These are phyloP conservation scores for Dactylella cylindrospora DNA, from an alignment of 2,329 filamentous ascomycete species.

Conservation along the genomic window DNA sequence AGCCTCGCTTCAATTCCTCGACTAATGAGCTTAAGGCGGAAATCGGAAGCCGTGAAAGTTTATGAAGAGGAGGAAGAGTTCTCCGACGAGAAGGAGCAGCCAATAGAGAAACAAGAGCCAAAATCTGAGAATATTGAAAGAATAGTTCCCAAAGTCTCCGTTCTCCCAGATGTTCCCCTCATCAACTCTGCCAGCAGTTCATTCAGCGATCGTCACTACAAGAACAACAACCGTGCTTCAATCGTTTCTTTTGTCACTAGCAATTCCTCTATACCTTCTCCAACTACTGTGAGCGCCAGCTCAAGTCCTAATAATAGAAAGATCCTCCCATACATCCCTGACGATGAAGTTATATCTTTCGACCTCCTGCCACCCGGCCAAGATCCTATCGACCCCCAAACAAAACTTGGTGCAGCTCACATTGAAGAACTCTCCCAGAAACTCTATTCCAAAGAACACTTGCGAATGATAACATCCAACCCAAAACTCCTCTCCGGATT, in stretches of 20 bases:
- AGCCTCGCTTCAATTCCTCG: conserved; percentile 10
- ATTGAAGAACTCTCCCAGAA: conserved; percentile 67
- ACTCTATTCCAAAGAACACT: conserved; percentile 67
- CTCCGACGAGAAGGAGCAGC: conserved; percentile 1
- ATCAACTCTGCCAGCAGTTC: conserved; percentile 22
- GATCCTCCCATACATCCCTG: conserved; percentile 31
- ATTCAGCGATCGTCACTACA: conserved; percentile 15
- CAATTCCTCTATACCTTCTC: conserved; percentile 24
- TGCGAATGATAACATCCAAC: conserved; percentile 66
- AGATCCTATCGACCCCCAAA: conserved; percentile 9
- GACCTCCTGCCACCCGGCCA: conserved; percentile 46
- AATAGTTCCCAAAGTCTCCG: conserved; percentile 18
- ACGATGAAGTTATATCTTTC: conserved; percentile 39
- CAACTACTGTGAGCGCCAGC: neutral
- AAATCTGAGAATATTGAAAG: conserved; percentile 15
- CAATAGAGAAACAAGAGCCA: neutral
- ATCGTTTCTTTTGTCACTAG: conserved; percentile 30
- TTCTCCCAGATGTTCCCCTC: conserved; percentile 15
- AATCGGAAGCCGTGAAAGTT: conserved; percentile 11
- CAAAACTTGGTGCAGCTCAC: neutral
- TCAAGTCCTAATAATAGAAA: conserved; percentile 11
- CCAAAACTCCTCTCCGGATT: conserved; percentile 66
- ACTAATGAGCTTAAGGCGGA: conserved; percentile 9
- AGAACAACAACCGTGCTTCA: conserved; percentile 14
- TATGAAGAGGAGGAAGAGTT: conserved; percentile 19